These are phyloP conservation scores for Orbilia blumenaviensis DNA, from an alignment of 2,329 filamentous ascomycete genomes.

Conservation along the genomic window DNA sequence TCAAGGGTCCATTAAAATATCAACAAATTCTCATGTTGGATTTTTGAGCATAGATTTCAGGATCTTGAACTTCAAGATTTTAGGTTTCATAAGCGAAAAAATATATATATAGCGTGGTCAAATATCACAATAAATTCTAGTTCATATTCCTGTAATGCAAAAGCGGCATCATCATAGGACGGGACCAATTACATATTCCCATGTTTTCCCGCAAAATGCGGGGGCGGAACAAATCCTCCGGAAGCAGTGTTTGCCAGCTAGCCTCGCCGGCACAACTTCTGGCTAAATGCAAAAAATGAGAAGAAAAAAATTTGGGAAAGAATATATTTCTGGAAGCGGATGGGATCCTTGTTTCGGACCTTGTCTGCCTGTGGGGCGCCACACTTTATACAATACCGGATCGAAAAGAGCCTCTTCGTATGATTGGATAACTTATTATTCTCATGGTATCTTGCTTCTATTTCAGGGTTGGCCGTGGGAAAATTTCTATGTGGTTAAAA, in stretches of 20 bases:
- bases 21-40: background rate
- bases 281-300: conserved; percentile 17
- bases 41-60: background rate
- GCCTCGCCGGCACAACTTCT: conserved; percentile 1
- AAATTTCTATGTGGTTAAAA: conserved; percentile 12
- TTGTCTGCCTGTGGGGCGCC: conserved; percentile 25
- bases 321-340: conserved; percentile 26
- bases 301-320: background rate
- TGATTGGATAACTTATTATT: conserved; percentile 26
- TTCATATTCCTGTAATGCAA: background rate
- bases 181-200: background rate
- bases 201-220: conserved; percentile 10
- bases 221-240: conserved; percentile 19
- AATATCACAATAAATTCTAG: background rate
- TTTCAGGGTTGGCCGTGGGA: conserved; percentile 1
- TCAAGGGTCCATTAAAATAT: no score
- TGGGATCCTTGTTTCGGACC: conserved; percentile 43
- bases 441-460: background rate
- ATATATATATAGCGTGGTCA: no score
- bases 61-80: background rate
- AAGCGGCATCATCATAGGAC: background rate
- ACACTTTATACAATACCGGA: conserved; percentile 50
- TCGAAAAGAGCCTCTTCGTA: background rate
- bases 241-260: background rate
- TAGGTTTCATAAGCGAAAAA: background rate